Evolutionary conservation across 225 moss, liverwort and hornwort genomes (phyloP).

Genomic region (Rhytidiadelphus loreus): DNA sequence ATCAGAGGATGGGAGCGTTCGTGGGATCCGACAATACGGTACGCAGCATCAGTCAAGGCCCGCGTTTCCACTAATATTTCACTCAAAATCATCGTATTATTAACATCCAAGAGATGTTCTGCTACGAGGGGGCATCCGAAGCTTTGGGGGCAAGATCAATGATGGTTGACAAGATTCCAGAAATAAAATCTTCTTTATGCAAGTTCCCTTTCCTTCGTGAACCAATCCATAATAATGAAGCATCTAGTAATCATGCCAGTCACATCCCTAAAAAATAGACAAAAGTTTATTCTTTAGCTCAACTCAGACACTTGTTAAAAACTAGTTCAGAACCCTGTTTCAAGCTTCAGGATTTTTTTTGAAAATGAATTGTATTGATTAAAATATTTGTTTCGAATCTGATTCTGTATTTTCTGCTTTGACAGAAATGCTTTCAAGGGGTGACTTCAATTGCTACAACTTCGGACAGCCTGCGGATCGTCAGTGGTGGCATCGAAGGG

Average conservation of each 20-base stretch:
- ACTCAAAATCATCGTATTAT: neutral
- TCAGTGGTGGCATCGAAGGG: slow-evolving; percentile 90
- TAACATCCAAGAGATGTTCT: neutral
- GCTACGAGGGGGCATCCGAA: too few species aligned
- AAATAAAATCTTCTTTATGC: too few species aligned
- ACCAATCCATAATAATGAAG: too few species aligned
- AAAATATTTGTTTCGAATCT: neutral
- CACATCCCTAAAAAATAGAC: too few species aligned
- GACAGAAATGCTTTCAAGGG: slow-evolving; percentile 80
- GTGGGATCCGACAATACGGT: slow-evolving; percentile 45
- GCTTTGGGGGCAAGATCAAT: too few species aligned
- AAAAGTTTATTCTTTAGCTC: too few species aligned
- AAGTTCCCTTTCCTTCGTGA: too few species aligned
- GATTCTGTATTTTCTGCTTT: neutral
- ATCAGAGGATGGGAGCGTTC: slow-evolving; percentile 67
- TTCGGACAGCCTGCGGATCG: slow-evolving; percentile 68
- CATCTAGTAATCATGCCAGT: too few species aligned
- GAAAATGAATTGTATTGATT: neutral
- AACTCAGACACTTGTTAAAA: neutral
- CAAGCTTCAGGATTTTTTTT: neutral
- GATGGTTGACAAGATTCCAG: too few species aligned
- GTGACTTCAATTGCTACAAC: slow-evolving; percentile 75
- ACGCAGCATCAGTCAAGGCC: neutral
- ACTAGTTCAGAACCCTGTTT: neutral
- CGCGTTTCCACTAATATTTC: neutral